phyloP scores from a whole-genome alignment of 73 alveolate species.

The Paramecium primaurelia region DNA sequence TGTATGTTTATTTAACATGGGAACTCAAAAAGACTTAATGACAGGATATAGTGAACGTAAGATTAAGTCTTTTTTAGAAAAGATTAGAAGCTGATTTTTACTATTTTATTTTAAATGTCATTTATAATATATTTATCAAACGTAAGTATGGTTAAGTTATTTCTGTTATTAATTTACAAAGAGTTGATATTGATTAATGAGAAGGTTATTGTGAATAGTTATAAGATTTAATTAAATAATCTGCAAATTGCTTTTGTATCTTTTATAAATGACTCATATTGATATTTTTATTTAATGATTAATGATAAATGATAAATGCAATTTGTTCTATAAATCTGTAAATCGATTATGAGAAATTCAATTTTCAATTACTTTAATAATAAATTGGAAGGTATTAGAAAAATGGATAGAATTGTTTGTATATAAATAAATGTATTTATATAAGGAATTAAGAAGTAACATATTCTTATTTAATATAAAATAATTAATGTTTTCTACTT shows the following conservation, averaged over 20 bases:
- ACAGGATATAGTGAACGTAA: conserved; percentile 10
- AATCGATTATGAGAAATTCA: too few species aligned
- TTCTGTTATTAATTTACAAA: neutral
- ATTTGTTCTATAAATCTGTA: too few species aligned
- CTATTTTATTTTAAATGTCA: neutral
- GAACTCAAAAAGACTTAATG: neutral
- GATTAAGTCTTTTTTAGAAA: neutral
- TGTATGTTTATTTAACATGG: neutral
- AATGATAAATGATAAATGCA: neutral
- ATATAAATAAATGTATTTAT: too few species aligned
- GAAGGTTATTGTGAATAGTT: neutral
- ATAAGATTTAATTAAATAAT: neutral
- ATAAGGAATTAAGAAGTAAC: too few species aligned
- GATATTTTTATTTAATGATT: neutral
- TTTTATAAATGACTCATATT: neutral
- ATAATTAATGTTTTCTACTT: too few species aligned
- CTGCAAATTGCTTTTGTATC: neutral
- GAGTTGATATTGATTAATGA: neutral
- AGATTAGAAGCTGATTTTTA: neutral
- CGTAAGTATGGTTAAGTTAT: neutral
- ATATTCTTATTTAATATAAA: too few species aligned
- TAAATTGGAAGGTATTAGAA: too few species aligned
- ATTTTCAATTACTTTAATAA: too few species aligned
- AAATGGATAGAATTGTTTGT: too few species aligned
- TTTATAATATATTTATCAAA: neutral